phyloP scores from a whole-genome alignment of 768 basidiomycete species.

The Exidia glandulosa region DNA sequence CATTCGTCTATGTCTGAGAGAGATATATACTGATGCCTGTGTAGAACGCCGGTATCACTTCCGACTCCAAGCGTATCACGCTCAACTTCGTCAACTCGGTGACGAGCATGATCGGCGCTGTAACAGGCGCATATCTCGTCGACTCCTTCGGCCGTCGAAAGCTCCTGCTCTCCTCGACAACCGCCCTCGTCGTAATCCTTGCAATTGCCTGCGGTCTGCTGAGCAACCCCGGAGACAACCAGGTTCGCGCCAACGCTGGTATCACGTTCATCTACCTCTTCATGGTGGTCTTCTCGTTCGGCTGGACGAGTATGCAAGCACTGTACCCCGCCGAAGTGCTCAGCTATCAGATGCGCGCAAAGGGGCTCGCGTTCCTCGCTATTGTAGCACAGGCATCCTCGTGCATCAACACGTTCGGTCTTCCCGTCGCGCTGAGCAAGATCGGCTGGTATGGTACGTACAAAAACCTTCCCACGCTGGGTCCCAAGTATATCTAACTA shows the following conservation, averaged over 20 bases:
- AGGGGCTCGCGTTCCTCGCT: constrained; percentile 37
- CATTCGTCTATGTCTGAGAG: too few species aligned
- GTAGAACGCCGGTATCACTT: constrained; percentile 15
- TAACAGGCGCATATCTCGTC: constrained; percentile 31
- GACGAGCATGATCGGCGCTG: constrained; percentile 32
- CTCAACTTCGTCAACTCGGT: constrained; percentile 43
- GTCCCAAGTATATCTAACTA: not conserved
- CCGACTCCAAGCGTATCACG: constrained; percentile 18
- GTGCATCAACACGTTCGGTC: constrained; percentile 40
- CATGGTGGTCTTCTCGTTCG: constrained; percentile 22
- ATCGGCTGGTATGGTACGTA: constrained; percentile 30
- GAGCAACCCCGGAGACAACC: constrained; percentile 21
- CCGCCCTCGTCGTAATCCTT: constrained; percentile 27
- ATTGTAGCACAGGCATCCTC: constrained; percentile 25
- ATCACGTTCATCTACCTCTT: constrained; percentile 31
- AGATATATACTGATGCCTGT: too few species aligned
- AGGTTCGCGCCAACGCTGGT: constrained; percentile 34
- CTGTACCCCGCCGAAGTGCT: constrained; percentile 45
- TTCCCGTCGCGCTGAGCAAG: constrained; percentile 36
- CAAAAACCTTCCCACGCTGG: not conserved
- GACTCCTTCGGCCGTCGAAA: constrained; percentile 39
- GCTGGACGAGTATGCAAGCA: constrained; percentile 50
- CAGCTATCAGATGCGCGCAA: constrained; percentile 38
- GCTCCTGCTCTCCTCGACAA: constrained; percentile 31
- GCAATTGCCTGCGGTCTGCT: constrained; percentile 38